Evolutionary conservation across 1,284 basidiomycete genomes (phyloP), one percentile per base, ranked within the genome.

Genomic region (Ceratobasidium sp.): DNA sequence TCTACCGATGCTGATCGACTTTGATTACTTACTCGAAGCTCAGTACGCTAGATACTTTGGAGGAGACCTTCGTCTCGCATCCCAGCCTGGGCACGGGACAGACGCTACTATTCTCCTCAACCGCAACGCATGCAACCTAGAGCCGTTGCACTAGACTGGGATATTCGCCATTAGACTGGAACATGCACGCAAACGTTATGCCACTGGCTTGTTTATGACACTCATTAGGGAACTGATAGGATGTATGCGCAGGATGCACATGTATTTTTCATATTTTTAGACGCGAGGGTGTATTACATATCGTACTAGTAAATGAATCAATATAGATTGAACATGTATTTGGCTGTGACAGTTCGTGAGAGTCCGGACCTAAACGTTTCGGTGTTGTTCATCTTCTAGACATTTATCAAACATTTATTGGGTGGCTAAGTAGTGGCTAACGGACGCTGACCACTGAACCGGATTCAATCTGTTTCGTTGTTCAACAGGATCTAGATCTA

Each of bases 41-140:
- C 35, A 72, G 70, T 72, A 72, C 38, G 70, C 70, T 28, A 72
- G 70, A 46, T 72, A 72, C 32, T 72, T 72, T 62, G 70, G 70
- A 14, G 70, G 70, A 4, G 70, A 72, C 35, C 70, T 72, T 28
- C 43, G 70, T 26, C 52, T 72, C n/a, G 57, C 50, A 30, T 72
- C 70, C 21, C 57, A 32, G 30, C 57, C 61, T 26, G 70, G 70
- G 14, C 49, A 62, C 13, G 70, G 70, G 13, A 72, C 70, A 9
- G 70, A 72, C 32, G 70, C 59, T 16, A 61, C 57, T n/a, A 72
- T 72, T 46, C 49, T 61, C 35, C 32, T 72, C 16, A 72, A 72
- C 47, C 70, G 70, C 28, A 70, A 55, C 28, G 66, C 66, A n/a
- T 70, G 66, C 66, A 70, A 54, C 43, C 28, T 57, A 44, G 66